phyloP scores from a whole-genome alignment of 208 protist species.

The Leishmania braziliensis region DNA sequence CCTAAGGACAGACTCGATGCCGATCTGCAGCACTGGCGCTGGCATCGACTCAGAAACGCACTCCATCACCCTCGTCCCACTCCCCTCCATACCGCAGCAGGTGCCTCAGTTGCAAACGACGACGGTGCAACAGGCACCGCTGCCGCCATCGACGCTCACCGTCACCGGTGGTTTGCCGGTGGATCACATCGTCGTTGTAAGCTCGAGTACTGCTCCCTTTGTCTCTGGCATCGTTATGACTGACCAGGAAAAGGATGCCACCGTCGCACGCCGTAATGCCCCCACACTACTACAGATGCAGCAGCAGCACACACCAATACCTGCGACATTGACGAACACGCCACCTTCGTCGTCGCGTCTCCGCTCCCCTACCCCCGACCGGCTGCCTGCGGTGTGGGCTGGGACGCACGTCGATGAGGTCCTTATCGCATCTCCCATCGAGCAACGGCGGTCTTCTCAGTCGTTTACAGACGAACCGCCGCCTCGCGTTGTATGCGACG shows the following conservation, averaged over 20 bases:
- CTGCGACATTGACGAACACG: not conserved
- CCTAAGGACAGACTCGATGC: slow-evolving; percentile 10
- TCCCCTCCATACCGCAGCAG: slow-evolving; percentile 18
- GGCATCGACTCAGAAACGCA: slow-evolving; percentile 1
- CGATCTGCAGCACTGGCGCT: not conserved
- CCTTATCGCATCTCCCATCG: slow-evolving; percentile 6
- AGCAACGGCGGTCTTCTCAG: slow-evolving; percentile 2
- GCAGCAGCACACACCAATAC: not conserved
- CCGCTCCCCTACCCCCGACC: slow-evolving; percentile 26
- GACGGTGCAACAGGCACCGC: not conserved
- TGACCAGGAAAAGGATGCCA: not conserved
- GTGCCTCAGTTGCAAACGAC: not conserved
- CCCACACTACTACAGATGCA: not conserved
- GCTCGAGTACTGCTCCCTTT: not conserved
- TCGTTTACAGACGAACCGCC: slow-evolving; percentile 19
- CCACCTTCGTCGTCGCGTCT: slow-evolving; percentile 3
- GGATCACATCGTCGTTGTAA: not conserved
- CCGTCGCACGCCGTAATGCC: not conserved
- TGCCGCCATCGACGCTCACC: not conserved
- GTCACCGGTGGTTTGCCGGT: not conserved
- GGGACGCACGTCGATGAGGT: not conserved
- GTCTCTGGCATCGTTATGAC: slow-evolving; percentile 9
- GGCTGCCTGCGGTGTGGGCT: not conserved
- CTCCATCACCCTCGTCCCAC: slow-evolving; percentile 18
- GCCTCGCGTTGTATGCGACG: slow-evolving; percentile 21